Evolutionary conservation across 2,329 filamentous ascomycete genomes (phyloP), one percentile per base, ranked within the genome.

Genomic region (Zalaria obscura): DNA sequence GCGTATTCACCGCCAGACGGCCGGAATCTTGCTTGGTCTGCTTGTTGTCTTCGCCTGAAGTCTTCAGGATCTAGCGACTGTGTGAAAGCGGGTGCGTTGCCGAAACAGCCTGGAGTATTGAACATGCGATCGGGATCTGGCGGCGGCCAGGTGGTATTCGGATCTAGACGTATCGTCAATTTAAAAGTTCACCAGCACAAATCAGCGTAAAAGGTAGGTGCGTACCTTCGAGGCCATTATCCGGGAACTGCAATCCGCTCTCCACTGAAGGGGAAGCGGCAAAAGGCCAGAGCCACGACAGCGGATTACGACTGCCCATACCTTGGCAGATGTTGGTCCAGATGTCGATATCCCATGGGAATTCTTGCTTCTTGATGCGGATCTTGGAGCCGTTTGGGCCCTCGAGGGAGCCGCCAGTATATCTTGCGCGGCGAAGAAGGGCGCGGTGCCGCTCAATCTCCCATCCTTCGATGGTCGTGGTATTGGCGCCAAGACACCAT

Each of bases 401-500:
- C 31, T 74, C 59, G 36, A 68, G 61, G 50, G 67, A 74, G 4
- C 76, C 76, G 1, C 76, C 76, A 18, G 74, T 65, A 32, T 60
- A 55, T 4, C 61, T 53, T 2, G 67, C 63, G 10, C 67, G 62
- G 3, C 65, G 57, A 4, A 70, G 47, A 1, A 70, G 52, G 3
- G 66, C 63, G 5, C 60, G 53, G 46, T 70, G 67, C 4, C 67
- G 58, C 45, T 70, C 66, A 27, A 69, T 65, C 45, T 71, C 83
- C 83, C 83, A 89, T 46, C 72, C 70, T 61, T 93, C 85, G 52
- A 93, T 91, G 57, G 83, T 85, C 25, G 83, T 89, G 10, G 72
- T 76, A 62, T 88, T 88, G 46, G 79, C 67, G 3, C 71, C 52
- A 56, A 83, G 77, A 41, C 69, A 70, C 56, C 73, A 75, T 1